Evolutionary conservation across 2,329 filamentous ascomycete species (phyloP).

Genomic region (Camptophora hylomeconis): DNA sequence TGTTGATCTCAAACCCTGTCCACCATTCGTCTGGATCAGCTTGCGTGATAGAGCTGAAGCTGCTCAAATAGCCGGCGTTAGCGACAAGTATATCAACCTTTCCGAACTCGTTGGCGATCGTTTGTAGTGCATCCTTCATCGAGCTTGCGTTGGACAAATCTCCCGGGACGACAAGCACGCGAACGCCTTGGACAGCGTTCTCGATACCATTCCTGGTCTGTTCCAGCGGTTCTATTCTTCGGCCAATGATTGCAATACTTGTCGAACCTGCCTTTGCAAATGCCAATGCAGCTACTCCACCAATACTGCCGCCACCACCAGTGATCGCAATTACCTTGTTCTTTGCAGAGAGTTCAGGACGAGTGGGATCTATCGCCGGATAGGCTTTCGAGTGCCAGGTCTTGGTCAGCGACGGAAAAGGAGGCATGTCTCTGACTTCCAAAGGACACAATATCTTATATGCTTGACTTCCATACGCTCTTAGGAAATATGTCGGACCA

Average conservation of each 20-base stretch:
- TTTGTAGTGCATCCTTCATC: constrained; percentile 12
- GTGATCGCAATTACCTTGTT: constrained; percentile 22
- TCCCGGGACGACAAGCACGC: constrained; percentile 20
- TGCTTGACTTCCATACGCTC: no score
- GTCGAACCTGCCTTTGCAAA: constrained; percentile 28
- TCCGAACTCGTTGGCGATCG: constrained; percentile 10
- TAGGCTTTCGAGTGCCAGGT: constrained; percentile 26
- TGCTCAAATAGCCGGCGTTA: constrained; percentile 15
- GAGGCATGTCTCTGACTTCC: no score
- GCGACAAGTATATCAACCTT: constrained; percentile 17
- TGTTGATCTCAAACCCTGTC: constrained; percentile 15
- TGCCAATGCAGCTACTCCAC: constrained; percentile 15
- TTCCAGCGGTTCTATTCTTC: constrained; percentile 22
- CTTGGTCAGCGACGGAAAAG: no score
- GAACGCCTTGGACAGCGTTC: constrained; percentile 15
- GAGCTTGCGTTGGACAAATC: constrained; percentile 20
- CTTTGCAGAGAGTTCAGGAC: constrained; percentile 20
- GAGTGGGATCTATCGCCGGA: constrained; percentile 26
- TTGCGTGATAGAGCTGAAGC: constrained; percentile 4
- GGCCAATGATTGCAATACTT: constrained; percentile 28
- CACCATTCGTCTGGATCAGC: constrained; percentile 14
- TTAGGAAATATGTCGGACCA: no score
- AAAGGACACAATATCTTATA: no score
- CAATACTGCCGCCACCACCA: constrained; percentile 20
- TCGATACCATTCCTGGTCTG: constrained; percentile 15